A percentile compares a stretch with the other conserved stretches of the same genome.
phyloP scores from a whole-genome alignment of 2,329 filamentous ascomycete genomes.

The Proliferodiscus dingleyae region DNA sequence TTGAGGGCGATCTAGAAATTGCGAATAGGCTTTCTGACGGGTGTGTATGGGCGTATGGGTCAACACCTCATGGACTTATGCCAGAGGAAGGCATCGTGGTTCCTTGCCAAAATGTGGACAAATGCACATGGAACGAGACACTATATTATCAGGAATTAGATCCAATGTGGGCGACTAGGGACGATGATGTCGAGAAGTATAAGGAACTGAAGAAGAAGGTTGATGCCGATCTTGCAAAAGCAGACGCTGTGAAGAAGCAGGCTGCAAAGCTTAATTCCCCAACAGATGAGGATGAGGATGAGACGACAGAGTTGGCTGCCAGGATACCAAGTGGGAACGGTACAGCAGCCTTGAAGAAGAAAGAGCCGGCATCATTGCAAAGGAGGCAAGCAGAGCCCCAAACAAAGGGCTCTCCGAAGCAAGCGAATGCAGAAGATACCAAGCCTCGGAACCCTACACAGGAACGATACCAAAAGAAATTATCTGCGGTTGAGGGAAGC shows the following conservation, averaged over 20 bases:
- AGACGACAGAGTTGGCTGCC: not conserved
- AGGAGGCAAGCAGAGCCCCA: constrained; percentile 8
- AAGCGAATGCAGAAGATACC: constrained; percentile 17
- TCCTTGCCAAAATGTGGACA: constrained; percentile 39
- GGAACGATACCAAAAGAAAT: constrained; percentile 3
- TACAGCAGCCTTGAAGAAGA: constrained; percentile 11
- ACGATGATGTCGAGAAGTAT: constrained; percentile 40
- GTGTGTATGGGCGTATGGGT: constrained; percentile 65
- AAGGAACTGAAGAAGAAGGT: constrained; percentile 34
- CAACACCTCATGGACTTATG: constrained; percentile 59
- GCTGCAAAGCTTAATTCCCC: not conserved
- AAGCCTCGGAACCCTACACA: constrained; percentile 3
- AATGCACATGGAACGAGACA: constrained; percentile 31
- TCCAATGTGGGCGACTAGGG: constrained; percentile 39
- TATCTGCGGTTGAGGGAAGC: constrained; percentile 1
- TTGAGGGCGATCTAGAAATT: constrained; percentile 56
- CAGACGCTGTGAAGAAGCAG: constrained; percentile 10
- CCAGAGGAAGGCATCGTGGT: constrained; percentile 49
- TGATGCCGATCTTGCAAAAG: constrained; percentile 33
- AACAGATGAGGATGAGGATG: not conserved
- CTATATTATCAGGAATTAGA: constrained; percentile 25
- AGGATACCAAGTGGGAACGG: not conserved
- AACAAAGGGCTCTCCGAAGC: constrained; percentile 7
- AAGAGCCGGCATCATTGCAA: constrained; percentile 10
- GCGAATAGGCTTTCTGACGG: constrained; percentile 61